Percentiles rank a stretch among this genome's conserved stretches.
phyloP scores from a whole-genome alignment of 768 basidiomycete species.

The Ramaria sp. region DNA sequence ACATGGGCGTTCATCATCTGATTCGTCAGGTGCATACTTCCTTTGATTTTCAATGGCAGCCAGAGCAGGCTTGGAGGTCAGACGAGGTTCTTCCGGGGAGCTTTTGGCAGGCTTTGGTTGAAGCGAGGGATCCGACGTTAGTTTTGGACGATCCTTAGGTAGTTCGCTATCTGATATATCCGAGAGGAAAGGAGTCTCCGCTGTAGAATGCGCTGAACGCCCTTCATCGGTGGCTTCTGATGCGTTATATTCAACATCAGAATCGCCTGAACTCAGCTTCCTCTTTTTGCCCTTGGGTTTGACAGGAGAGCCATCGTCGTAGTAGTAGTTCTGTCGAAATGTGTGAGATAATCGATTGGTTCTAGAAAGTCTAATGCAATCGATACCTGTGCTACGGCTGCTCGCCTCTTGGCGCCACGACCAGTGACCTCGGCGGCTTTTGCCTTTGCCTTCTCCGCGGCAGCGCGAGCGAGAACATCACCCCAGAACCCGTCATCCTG shows the following conservation, averaged over 20 bases:
- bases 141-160: neutral
- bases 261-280: conserved; percentile 25
- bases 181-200: neutral
- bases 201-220: neutral
- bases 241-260: conserved; percentile 26
- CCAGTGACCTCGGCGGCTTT: conserved; percentile 49
- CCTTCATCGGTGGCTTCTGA: conserved; percentile 16
- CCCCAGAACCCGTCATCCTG: conserved; percentile 77
- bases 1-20: conserved; percentile 28
- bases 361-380: conserved; percentile 9
- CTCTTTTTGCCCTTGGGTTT: conserved; percentile 21
- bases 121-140: neutral
- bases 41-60: conserved; percentile 9
- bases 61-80: conserved; percentile 5
- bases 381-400: conserved; percentile 46
- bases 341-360: neutral
- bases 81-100: neutral
- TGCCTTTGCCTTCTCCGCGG: conserved; percentile 33
- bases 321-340: conserved; percentile 20
- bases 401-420: conserved; percentile 58
- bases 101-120: neutral
- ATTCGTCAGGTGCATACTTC: conserved; percentile 1
- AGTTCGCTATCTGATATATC: neutral
- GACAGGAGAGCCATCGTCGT: conserved; percentile 27
- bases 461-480: conserved; percentile 45